Base-by-base conservation (phyloP, 2,329 filamentous ascomycete genomes). In the Gaeumannomyces tritici region DNA sequence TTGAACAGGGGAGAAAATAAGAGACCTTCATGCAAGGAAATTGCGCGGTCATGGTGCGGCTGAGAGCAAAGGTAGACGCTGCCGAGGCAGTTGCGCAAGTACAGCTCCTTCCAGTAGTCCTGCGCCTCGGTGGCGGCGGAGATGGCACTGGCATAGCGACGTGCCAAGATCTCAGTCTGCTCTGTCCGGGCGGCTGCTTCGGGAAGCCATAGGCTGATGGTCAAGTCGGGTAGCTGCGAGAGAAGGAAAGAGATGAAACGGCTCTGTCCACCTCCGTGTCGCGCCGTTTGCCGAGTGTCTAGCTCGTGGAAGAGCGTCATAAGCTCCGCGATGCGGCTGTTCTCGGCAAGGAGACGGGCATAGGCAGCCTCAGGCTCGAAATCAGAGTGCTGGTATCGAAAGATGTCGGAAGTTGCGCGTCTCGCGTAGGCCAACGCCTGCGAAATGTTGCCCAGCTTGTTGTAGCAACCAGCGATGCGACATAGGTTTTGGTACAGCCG, bases 301-400 rank as follows among this genome's bases (percentile, higher is more conserved):
- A 61, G 60, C 60, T 61, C 60, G 28, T 42, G 55, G 24, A 56
- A 24, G 1, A 57, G 33, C 7, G 60, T 24, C 31, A 61, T 28
- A 1, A 61, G 60, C 13, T 21, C 51, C n/a, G 26, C 29, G 18
- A 61, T 33, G 54, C 35, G 26, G 13, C 54, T 26, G 55, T 61
- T 55, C 26, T 55, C 31, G 54, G 60, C 60, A 15, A 61, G 33
- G 60, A 61, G 56, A 31, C 54, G 35, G 15, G 54, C 60, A 13
- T 57, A 61, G 7, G 60, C 51, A 13, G 60, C 60, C 31, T 61
- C 60, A 18, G 60, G 51, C 60, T 61, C 60, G 54, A 57, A 61
- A 31, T 55, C 24, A 2, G 60, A 15, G 31, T 56, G 26, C 7
- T 57, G 35, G 21, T 56, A 18, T 21, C 51, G 33, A 31, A 61